phyloP scores from a whole-genome alignment of 1,284 basidiomycete genomes.

The Phellopilus nigrolimitatus region DNA sequence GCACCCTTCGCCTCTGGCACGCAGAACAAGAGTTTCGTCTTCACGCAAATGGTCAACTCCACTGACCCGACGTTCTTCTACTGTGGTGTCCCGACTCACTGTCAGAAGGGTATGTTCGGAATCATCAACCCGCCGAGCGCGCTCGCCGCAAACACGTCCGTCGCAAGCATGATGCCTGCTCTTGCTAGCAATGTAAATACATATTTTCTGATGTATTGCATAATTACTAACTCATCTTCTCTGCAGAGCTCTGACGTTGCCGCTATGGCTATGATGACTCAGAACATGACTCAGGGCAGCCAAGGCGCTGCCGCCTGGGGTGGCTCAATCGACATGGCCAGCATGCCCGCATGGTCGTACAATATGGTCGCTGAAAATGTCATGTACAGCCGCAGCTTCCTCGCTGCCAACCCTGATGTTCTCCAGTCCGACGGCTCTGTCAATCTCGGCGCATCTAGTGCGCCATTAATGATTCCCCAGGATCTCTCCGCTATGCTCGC shows the following conservation, averaged over 20 bases:
- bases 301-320: slow-evolving; percentile 55
- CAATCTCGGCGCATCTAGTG: slow-evolving; percentile 42
- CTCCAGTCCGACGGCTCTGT: slow-evolving; percentile 47
- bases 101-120: slow-evolving; percentile 78
- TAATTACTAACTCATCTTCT: slow-evolving; percentile 1
- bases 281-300: slow-evolving; percentile 44
- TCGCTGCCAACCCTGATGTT: slow-evolving; percentile 56
- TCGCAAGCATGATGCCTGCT: slow-evolving; percentile 45
- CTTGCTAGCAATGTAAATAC: slow-evolving; percentile 43
- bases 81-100: slow-evolving; percentile 63
- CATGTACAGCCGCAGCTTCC: slow-evolving; percentile 54
- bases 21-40: slow-evolving; percentile 59
- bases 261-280: slow-evolving; percentile 49
- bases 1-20: slow-evolving; percentile 58
- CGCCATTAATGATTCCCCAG: slow-evolving; percentile 52
- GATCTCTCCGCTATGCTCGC: slow-evolving; percentile 42
- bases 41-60: slow-evolving; percentile 66
- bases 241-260: slow-evolving; percentile 45
- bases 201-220: slow-evolving; percentile 1
- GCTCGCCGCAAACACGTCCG: slow-evolving; percentile 38
- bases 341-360: slow-evolving; percentile 52
- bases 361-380: slow-evolving; percentile 51
- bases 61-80: slow-evolving; percentile 69
- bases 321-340: slow-evolving; percentile 49
- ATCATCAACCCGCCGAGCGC: slow-evolving; percentile 65